Conservation (phyloP, 2,329 filamentous ascomycete species). For the Albifimbria verrucaria region DNA sequence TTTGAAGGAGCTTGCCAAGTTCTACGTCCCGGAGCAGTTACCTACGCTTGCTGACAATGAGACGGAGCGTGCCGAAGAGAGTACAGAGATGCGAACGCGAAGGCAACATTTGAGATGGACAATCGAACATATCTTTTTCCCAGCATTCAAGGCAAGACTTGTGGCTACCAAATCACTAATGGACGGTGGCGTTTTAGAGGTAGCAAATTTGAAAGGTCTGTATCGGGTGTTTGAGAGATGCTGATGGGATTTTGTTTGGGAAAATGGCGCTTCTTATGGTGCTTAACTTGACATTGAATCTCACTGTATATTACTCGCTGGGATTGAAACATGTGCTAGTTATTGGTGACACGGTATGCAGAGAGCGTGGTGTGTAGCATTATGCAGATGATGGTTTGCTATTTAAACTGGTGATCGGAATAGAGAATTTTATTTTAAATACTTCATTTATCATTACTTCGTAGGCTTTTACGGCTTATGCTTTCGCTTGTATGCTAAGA, state of each 20-base stretch:
- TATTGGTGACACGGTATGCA: too few species aligned
- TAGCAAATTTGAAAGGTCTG: constrained; percentile 86
- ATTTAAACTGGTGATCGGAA: not conserved
- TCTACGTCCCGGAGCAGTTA: constrained; percentile 85
- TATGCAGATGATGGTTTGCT: too few species aligned
- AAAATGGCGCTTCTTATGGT: not conserved
- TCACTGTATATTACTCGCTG: too few species aligned
- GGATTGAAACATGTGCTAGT: too few species aligned
- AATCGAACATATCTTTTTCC: constrained; percentile 85
- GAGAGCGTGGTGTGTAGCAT: too few species aligned
- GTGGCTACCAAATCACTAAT: constrained; percentile 78
- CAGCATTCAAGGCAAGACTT: constrained; percentile 77
- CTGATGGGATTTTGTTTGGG: constrained; percentile 37
- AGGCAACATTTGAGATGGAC: constrained; percentile 68
- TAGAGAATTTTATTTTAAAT: constrained; percentile 4
- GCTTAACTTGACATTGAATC: not conserved
- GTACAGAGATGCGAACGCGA: constrained; percentile 53
- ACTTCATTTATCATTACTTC: constrained; percentile 5
- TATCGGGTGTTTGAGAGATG: constrained; percentile 96
- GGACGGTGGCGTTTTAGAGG: constrained; percentile 72
- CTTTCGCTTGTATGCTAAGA: constrained; percentile 64
- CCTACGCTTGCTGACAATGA: constrained; percentile 46
- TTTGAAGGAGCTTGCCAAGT: constrained; percentile 84
- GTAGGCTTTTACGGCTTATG: constrained; percentile 33
- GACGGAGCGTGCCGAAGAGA: constrained; percentile 34